phyloP scores from a whole-genome alignment of 495 filamentous ascomycete species.

The Chaetomium tenue region DNA sequence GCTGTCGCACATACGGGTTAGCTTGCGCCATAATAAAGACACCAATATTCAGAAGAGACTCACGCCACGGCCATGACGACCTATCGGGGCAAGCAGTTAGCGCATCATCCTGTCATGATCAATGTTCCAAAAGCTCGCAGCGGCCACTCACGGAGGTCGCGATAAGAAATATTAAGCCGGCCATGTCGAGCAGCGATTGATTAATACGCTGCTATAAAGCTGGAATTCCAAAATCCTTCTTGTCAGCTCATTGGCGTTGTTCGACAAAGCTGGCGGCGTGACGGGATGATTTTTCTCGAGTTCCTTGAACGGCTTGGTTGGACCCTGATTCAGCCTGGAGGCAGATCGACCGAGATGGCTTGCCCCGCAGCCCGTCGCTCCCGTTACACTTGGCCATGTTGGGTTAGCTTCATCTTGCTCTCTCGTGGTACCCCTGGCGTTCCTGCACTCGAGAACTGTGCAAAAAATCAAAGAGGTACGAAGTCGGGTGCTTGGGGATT shows the following conservation, averaged over 20 bases:
- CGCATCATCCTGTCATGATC: slow-evolving; percentile 15
- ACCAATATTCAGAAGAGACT: slow-evolving; percentile 32
- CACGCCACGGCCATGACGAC: slow-evolving; percentile 95
- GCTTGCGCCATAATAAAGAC: slow-evolving; percentile 27
- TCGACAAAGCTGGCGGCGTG: background rate
- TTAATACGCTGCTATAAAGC: background rate
- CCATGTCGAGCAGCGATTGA: slow-evolving; percentile 14
- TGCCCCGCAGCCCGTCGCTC: slow-evolving; percentile 12
- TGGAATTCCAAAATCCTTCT: background rate
- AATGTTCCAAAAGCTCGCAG: background rate
- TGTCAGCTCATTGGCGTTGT: slow-evolving; percentile 15
- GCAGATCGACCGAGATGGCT: slow-evolving; percentile 1
- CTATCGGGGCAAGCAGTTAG: slow-evolving; percentile 32
- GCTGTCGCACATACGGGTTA: slow-evolving; percentile 47
- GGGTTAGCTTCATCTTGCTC: background rate
- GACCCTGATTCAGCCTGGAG: slow-evolving; percentile 4
- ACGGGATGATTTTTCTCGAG: background rate
- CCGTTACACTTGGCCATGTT: slow-evolving; percentile 17
- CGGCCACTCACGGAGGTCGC: slow-evolving; percentile 28
- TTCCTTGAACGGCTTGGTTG: background rate
- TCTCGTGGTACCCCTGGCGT: background rate
- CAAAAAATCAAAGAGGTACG: background rate
- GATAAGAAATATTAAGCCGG: slow-evolving; percentile 22
- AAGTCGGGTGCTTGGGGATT: background rate
- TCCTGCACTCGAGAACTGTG: background rate